phyloP scores from a whole-genome alignment of 208 protist species.

The Leishmania aethiopica region DNA sequence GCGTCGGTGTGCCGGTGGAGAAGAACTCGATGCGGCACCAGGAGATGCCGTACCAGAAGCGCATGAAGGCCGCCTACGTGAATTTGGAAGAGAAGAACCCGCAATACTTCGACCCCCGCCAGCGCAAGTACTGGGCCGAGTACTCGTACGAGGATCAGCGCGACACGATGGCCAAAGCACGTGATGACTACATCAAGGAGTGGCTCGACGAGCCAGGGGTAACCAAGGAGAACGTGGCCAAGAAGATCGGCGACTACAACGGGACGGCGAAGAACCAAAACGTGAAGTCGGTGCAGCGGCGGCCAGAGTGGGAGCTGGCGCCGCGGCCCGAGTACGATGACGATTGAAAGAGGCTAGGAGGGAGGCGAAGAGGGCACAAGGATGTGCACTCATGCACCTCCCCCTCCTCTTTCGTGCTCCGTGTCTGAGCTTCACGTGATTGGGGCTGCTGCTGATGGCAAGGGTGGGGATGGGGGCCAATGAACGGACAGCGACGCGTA shows the following conservation, averaged over 20 bases:
- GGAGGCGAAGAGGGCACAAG: neutral
- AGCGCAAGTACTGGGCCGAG: slow-evolving; percentile 81
- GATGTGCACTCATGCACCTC: neutral
- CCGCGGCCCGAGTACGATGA: slow-evolving; percentile 60
- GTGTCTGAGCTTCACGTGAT: neutral
- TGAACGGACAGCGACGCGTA: neutral
- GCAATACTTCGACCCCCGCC: slow-evolving; percentile 75
- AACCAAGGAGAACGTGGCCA: slow-evolving; percentile 83
- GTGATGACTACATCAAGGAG: slow-evolving; percentile 82
- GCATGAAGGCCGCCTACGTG: slow-evolving; percentile 84
- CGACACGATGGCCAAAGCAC: slow-evolving; percentile 81
- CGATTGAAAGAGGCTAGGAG: neutral
- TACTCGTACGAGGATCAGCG: slow-evolving; percentile 89
- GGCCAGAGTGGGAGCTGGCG: slow-evolving; percentile 88
- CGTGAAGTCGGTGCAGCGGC: slow-evolving; percentile 74
- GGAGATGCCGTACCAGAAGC: slow-evolving; percentile 86
- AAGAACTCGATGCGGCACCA: slow-evolving; percentile 88
- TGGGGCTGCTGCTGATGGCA: neutral
- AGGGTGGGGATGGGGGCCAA: neutral
- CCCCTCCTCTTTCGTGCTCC: neutral
- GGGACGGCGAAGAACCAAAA: slow-evolving; percentile 83
- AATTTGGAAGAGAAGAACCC: slow-evolving; percentile 76
- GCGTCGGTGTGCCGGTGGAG: slow-evolving; percentile 80
- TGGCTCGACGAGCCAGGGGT: slow-evolving; percentile 91
- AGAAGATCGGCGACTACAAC: slow-evolving; percentile 91